Conservation (phyloP, 495 filamentous ascomycete species). For the Lentithecium fluviatile region DNA sequence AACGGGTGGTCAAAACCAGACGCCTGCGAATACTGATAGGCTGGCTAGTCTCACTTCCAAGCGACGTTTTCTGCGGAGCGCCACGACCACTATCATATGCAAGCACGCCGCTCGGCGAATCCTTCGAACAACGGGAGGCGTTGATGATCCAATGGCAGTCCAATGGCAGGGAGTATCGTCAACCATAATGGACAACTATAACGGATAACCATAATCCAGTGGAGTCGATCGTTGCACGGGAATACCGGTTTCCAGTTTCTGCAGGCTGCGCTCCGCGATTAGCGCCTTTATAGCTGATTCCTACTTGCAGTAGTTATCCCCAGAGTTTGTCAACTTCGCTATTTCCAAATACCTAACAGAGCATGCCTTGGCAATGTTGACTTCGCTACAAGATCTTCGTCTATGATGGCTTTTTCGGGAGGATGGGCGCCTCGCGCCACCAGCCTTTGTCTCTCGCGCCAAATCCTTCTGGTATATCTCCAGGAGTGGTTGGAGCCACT, state of each 20-base stretch:
- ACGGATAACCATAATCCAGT: neutral
- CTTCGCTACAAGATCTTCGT: too few species aligned
- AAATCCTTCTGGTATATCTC: neutral
- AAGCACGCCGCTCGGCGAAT: neutral
- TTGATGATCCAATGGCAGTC: neutral
- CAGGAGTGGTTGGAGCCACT: neutral
- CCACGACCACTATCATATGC: neutral
- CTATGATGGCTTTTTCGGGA: too few species aligned
- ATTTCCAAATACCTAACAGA: too few species aligned
- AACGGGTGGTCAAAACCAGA: too few species aligned
- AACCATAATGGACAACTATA: neutral
- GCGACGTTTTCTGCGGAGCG: neutral
- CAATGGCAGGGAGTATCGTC: conserved; percentile 1
- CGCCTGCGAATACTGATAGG: too few species aligned
- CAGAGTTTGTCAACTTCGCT: too few species aligned
- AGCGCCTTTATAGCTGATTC: too few species aligned
- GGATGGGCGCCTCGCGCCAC: neutral
- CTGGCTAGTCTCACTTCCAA: too few species aligned
- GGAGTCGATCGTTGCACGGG: neutral
- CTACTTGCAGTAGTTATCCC: too few species aligned
- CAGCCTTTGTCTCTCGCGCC: neutral
- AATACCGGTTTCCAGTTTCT: neutral
- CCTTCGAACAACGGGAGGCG: neutral
- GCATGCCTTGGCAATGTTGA: too few species aligned
- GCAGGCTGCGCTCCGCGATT: too few species aligned